Conservation (phyloP, 164 flowering plant species). For the Sedum album region DNA sequence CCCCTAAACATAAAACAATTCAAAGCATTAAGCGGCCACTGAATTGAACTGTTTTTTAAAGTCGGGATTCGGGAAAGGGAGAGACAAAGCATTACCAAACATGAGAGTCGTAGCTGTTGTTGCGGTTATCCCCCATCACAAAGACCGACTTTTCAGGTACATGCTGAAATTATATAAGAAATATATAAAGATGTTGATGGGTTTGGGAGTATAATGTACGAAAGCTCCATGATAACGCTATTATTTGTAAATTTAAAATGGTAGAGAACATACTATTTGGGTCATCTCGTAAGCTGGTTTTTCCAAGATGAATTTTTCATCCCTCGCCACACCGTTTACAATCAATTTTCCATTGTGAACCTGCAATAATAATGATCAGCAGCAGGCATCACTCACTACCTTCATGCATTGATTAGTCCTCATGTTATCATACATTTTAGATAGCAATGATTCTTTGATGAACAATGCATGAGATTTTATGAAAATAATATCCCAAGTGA, state of each 20-base stretch:
- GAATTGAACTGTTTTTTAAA: not conserved
- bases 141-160: conserved; percentile 85
- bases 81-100: conserved; percentile 53
- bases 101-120: conserved; percentile 98
- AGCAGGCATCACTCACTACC: too few species aligned
- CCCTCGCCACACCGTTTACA: conserved; percentile 71
- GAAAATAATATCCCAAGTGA: not conserved
- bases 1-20: conserved; percentile 42
- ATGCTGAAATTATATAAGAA: conserved; percentile 29
- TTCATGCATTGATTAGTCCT: not conserved
- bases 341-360: conserved; percentile 80
- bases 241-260: not conserved
- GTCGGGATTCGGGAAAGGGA: not conserved
- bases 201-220: not conserved
- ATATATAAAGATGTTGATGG: not conserved
- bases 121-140: conserved; percentile 99
- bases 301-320: conserved; percentile 68
- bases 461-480: not conserved
- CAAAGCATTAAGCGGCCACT: not conserved
- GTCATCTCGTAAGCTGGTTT: conserved; percentile 80
- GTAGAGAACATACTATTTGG: conserved; percentile 40
- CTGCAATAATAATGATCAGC: conserved; percentile 30
- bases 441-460: not conserved
- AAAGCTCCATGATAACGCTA: not conserved
- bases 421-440: not conserved